Evolutionary conservation across 176 grass and related monocot species (phyloP).

Genomic region (Hsuehochloa calcarea): DNA sequence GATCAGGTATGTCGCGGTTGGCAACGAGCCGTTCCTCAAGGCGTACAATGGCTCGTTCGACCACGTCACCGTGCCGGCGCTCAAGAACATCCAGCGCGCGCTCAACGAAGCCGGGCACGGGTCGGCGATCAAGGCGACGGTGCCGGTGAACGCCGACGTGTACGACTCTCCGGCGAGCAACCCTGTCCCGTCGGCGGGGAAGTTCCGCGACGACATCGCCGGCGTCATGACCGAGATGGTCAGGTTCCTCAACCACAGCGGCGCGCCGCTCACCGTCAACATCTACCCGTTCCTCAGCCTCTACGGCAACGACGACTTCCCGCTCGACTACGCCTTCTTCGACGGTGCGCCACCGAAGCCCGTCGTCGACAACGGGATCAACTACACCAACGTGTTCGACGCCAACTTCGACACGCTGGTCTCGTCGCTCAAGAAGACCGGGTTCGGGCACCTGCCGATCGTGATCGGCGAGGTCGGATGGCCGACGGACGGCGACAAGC

Average conservation of each 20-base stretch:
- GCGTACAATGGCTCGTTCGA: slow-evolving; percentile 58
- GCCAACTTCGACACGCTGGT: slow-evolving; percentile 88
- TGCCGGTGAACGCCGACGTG: slow-evolving; percentile 78
- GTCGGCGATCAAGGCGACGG: slow-evolving; percentile 47
- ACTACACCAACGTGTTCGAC: slow-evolving; percentile 92
- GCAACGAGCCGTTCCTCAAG: slow-evolving; percentile 77
- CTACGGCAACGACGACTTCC: slow-evolving; percentile 58
- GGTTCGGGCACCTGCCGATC: slow-evolving; percentile 48
- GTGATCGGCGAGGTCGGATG: slow-evolving; percentile 75
- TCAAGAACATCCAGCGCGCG: slow-evolving; percentile 70
- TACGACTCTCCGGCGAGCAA: slow-evolving; percentile 57
- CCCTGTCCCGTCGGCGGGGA: slow-evolving; percentile 63
- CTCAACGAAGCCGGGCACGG: slow-evolving; percentile 57
- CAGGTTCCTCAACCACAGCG: slow-evolving; percentile 40
- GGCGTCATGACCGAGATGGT: slow-evolving; percentile 46
- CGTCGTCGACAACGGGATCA: not conserved
- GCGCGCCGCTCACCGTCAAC: slow-evolving; percentile 68
- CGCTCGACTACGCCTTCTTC: slow-evolving; percentile 79
- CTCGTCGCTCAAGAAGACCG: slow-evolving; percentile 34
- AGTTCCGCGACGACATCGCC: slow-evolving; percentile 57
- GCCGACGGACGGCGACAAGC: slow-evolving; percentile 69
- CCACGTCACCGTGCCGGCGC: slow-evolving; percentile 58
- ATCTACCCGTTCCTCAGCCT: slow-evolving; percentile 79
- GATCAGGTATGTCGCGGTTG: slow-evolving; percentile 53
- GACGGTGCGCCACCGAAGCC: slow-evolving; percentile 25